Evolutionary conservation across 1,284 basidiomycete species (phyloP), one percentile per base, ranked within the genome.

Genomic region (Ustilago cynodontis): DNA sequence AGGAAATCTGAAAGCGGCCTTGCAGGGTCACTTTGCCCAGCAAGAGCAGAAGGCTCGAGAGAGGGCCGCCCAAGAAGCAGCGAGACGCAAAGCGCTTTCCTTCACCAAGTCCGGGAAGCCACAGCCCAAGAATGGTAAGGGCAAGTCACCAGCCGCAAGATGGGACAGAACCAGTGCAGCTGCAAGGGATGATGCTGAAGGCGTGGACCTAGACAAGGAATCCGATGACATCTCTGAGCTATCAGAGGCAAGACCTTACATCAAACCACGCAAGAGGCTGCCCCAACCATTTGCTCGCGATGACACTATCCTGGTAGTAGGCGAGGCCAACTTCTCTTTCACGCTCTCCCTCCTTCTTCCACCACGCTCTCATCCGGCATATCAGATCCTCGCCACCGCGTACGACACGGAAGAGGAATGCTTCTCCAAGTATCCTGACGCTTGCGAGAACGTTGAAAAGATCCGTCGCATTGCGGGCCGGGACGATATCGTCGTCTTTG

Each of bases 271-370:
- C 26, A 77, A 72, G 37, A 43, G 63, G 5, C 29, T 66, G 8
- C 86, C 83, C 1, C 83, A 93, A n/a, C 94, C 94, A 0, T 94
- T 95, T 86, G 87, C 86, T 4, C 80, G 89, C 0, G 91, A 90
- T 29, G 94, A 98, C 85, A 91, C 88, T 47, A 92, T 98, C 52
- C 89, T 98, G 16, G 89, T 98, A 39, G 88, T 98, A 55, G 95
- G 96, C n/a, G 95, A 98, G 87, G 82, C 79, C 28, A 95, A 98
- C 86, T 98, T 99, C 82, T 96, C 94, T 1, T 99, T 95, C 82
- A 89, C 95, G 0, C 90, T 90, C 24, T 91, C 94, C 9, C 88
- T 98, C 8, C 86, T 93, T 16, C 76, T 86, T 10, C 57, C 74
- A 14, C 82, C 82, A 0, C 83, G 86, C 37, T 70, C 71, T n/a